Conservation (phyloP, 768 basidiomycete genomes). For the Lentinula edodes region DNA sequence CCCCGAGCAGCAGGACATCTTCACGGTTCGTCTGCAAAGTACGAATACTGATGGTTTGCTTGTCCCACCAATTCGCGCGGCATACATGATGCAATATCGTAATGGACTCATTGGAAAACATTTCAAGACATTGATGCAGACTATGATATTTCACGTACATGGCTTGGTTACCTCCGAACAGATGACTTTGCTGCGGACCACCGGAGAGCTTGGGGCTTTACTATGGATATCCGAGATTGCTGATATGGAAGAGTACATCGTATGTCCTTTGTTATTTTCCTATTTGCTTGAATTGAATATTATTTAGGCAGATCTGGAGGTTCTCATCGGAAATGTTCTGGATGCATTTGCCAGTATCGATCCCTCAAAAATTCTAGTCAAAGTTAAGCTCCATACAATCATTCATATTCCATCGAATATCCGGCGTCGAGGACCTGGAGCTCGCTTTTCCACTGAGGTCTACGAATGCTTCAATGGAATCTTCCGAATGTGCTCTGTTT, state of each 20-base stretch:
- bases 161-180: constrained; percentile 20
- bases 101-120: constrained; percentile 37
- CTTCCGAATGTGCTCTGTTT: constrained; percentile 27
- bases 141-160: constrained; percentile 30
- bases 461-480: constrained; percentile 35
- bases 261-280: constrained; percentile 13
- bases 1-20: too few relatives aligned
- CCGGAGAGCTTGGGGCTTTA: constrained; percentile 28
- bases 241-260: constrained; percentile 25
- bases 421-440: constrained; percentile 24
- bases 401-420: constrained; percentile 22
- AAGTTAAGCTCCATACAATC: constrained; percentile 28
- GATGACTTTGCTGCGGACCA: constrained; percentile 23
- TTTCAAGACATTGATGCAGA: constrained; percentile 35
- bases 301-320: constrained; percentile 11
- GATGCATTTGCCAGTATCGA: constrained; percentile 19
- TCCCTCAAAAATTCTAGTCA: constrained; percentile 18
- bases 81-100: constrained; percentile 38
- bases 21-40: constrained; percentile 21
- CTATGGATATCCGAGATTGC: constrained; percentile 37
- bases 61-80: constrained; percentile 28
- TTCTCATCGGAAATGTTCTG: constrained; percentile 14
- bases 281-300: neutral
- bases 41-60: constrained; percentile 23
- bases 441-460: constrained; percentile 28